phyloP scores from a whole-genome alignment of 495 filamentous ascomycete species.

The Tricharina praecox region DNA sequence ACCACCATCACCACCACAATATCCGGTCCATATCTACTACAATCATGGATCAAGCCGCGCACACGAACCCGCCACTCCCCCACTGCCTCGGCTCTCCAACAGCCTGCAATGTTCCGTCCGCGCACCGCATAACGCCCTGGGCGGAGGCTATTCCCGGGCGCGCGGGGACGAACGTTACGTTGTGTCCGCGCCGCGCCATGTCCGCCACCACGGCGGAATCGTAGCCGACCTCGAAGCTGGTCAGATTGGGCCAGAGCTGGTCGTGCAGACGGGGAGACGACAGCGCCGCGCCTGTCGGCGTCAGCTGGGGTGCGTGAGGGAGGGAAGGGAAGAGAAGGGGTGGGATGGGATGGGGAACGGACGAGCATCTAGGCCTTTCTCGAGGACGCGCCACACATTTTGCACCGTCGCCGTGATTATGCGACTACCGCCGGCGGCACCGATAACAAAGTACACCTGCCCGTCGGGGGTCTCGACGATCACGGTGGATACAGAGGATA shows the following conservation, averaged over 20 bases:
- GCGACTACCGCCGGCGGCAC: slow-evolving; percentile 68
- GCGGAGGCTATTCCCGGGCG: neutral
- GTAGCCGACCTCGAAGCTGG: slow-evolving; percentile 53
- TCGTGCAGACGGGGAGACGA: slow-evolving; percentile 59
- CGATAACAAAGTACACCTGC: slow-evolving; percentile 50
- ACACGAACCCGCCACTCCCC: neutral
- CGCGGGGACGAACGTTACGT: slow-evolving; percentile 42
- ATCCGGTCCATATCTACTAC: no score
- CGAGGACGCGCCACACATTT: slow-evolving; percentile 54
- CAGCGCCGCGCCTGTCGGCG: slow-evolving; percentile 38
- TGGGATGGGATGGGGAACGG: neutral
- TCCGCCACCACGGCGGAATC: slow-evolving; percentile 48
- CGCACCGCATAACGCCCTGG: neutral
- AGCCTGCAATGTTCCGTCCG: neutral
- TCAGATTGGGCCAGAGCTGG: slow-evolving; percentile 56
- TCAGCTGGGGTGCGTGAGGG: neutral
- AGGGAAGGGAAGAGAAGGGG: neutral
- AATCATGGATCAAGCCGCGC: no score
- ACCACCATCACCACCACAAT: no score
- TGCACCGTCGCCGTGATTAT: slow-evolving; percentile 78
- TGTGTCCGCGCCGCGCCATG: slow-evolving; percentile 49
- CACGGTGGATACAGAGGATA: slow-evolving; percentile 30
- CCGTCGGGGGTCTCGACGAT: slow-evolving; percentile 31
- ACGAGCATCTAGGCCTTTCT: slow-evolving; percentile 38
- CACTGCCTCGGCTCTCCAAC: neutral